Evolutionary conservation across 2,329 filamentous ascomycete genomes (phyloP).

Genomic region (Colletotrichum brevisporum): DNA sequence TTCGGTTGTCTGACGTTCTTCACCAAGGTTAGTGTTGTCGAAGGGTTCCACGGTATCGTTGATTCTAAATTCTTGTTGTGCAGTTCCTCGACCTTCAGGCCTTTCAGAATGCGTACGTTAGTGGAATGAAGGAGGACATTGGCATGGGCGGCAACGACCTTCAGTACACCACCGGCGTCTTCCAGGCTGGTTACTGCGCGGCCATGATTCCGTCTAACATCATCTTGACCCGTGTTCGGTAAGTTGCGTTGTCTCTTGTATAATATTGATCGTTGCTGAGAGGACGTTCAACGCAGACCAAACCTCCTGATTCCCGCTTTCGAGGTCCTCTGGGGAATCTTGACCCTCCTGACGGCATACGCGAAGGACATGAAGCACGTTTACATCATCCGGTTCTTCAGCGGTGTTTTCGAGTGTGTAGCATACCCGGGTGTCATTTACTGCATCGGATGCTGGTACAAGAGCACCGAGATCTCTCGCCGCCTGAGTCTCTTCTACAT

Average conservation of each 20-base stretch:
- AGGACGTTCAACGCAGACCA: slow-evolving; percentile 56
- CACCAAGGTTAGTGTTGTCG: slow-evolving; percentile 58
- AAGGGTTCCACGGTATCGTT: not conserved
- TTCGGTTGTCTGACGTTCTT: slow-evolving; percentile 74
- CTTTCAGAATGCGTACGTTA: slow-evolving; percentile 53
- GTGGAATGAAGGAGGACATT: slow-evolving; percentile 54
- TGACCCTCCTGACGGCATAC: slow-evolving; percentile 62
- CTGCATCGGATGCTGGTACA: slow-evolving; percentile 34
- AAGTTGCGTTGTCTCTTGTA: not conserved
- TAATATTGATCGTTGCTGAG: not conserved
- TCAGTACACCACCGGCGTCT: slow-evolving; percentile 67
- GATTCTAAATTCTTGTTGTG: not conserved
- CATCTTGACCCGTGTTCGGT: slow-evolving; percentile 62
- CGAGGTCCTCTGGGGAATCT: slow-evolving; percentile 68
- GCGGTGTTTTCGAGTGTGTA: slow-evolving; percentile 26
- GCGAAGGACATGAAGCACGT: slow-evolving; percentile 48
- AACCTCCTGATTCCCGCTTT: slow-evolving; percentile 62
- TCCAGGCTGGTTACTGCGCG: slow-evolving; percentile 62
- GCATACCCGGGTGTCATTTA: slow-evolving; percentile 25
- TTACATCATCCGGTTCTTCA: slow-evolving; percentile 47
- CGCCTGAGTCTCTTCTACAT: slow-evolving; percentile 28
- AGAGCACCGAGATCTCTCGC: slow-evolving; percentile 31
- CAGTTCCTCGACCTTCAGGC: slow-evolving; percentile 35
- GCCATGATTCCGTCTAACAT: slow-evolving; percentile 74
- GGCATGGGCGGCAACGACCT: slow-evolving; percentile 53